phyloP scores from a whole-genome alignment of 108 stramenopile genomes.

The Chaetoceros muelleri region DNA sequence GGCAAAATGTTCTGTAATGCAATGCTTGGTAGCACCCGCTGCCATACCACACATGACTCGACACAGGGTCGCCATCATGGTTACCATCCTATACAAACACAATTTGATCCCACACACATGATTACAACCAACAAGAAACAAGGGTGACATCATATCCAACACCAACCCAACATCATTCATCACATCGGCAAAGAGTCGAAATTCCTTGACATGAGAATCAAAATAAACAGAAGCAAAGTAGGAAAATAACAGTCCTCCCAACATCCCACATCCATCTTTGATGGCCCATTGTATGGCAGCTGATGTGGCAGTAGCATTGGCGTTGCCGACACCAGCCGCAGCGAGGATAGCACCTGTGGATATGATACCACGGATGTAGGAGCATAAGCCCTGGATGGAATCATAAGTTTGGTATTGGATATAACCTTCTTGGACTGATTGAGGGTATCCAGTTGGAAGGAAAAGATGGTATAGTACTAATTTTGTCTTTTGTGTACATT shows the following conservation, averaged over 20 bases:
- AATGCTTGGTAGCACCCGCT: slow-evolving; percentile 76
- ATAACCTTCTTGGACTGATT: slow-evolving; percentile 60
- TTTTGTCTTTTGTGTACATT: no score
- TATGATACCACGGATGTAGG: slow-evolving; percentile 87
- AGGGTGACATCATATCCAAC: slow-evolving; percentile 80
- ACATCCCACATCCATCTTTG: slow-evolving; percentile 85
- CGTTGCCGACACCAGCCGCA: slow-evolving; percentile 85
- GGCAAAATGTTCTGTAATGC: slow-evolving; percentile 80
- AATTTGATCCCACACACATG: slow-evolving; percentile 4
- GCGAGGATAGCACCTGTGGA: slow-evolving; percentile 70
- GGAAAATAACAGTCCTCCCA: slow-evolving; percentile 82
- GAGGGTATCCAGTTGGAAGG: slow-evolving; percentile 65
- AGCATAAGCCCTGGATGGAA: slow-evolving; percentile 87
- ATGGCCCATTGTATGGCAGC: slow-evolving; percentile 78
- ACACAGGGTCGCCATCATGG: slow-evolving; percentile 61
- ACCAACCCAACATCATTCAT: slow-evolving; percentile 86
- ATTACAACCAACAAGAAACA: slow-evolving; percentile 7
- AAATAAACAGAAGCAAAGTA: slow-evolving; percentile 56
- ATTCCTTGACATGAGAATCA: slow-evolving; percentile 89
- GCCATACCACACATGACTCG: slow-evolving; percentile 87
- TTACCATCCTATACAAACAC: slow-evolving; percentile 26
- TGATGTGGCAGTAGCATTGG: slow-evolving; percentile 70
- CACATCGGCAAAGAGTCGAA: slow-evolving; percentile 91
- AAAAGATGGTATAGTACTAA: slow-evolving; percentile 38
- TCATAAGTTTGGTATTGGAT: slow-evolving; percentile 86